phyloP scores from a whole-genome alignment of 2,329 filamentous ascomycete species.

The Alternaria sp. region DNA sequence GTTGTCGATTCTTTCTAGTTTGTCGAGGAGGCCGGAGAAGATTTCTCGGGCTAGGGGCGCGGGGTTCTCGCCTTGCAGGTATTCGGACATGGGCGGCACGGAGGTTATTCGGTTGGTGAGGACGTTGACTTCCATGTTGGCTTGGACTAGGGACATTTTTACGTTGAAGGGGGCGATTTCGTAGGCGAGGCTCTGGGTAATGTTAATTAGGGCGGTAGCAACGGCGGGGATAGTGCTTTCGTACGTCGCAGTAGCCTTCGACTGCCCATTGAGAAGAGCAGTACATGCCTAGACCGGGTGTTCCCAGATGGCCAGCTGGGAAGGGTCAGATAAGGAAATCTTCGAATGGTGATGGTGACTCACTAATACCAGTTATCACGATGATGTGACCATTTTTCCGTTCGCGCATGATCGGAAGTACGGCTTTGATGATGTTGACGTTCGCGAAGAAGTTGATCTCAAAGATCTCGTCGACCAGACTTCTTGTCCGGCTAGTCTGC shows the following conservation, averaged over 20 bases:
- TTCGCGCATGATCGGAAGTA: slow-evolving; percentile 77
- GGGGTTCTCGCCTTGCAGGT: slow-evolving; percentile 71
- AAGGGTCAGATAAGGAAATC: slow-evolving; percentile 21
- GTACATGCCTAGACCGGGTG: slow-evolving; percentile 88
- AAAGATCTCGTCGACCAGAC: slow-evolving; percentile 87
- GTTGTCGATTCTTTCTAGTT: slow-evolving; percentile 67
- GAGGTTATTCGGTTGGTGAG: slow-evolving; percentile 87
- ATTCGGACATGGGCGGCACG: slow-evolving; percentile 76
- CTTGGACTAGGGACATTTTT: slow-evolving; percentile 94
- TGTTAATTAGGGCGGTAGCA: neutral
- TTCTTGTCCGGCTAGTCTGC: slow-evolving; percentile 73
- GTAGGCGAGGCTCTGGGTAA: slow-evolving; percentile 74
- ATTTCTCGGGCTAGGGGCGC: slow-evolving; percentile 86
- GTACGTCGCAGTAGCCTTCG: slow-evolving; percentile 90
- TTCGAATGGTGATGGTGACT: slow-evolving; percentile 6
- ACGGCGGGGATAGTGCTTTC: neutral
- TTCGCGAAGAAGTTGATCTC: slow-evolving; percentile 95
- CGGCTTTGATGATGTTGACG: slow-evolving; percentile 92
- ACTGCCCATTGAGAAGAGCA: slow-evolving; percentile 93
- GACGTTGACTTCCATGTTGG: slow-evolving; percentile 88
- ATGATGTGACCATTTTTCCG: slow-evolving; percentile 90
- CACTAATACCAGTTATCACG: slow-evolving; percentile 82
- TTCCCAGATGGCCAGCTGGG: slow-evolving; percentile 82
- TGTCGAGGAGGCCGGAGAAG: slow-evolving; percentile 77
- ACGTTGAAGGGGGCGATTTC: slow-evolving; percentile 96